Evolutionary conservation across 176 grass and related monocot genomes (phyloP).

Genomic region (Raddia distichophylla): DNA sequence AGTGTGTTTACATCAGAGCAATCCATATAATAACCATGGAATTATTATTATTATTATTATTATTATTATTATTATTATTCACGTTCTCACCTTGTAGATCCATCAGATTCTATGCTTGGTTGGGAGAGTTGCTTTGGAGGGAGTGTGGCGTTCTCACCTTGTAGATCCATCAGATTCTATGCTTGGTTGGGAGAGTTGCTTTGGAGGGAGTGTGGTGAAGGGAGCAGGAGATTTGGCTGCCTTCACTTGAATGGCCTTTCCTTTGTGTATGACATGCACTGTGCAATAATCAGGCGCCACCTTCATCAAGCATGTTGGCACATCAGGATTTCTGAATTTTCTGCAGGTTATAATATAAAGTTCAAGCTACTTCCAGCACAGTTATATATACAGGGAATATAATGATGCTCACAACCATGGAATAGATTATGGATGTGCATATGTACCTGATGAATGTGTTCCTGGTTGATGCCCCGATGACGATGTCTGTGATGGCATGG

Average conservation of each 20-base stretch:
- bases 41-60: no score
- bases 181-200: slow-evolving; percentile 44
- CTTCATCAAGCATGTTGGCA: slow-evolving; percentile 85
- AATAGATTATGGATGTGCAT: slow-evolving; percentile 4
- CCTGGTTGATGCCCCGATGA: slow-evolving; percentile 65
- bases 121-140: slow-evolving; percentile 54
- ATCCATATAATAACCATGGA: no score
- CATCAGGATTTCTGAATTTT: slow-evolving; percentile 80
- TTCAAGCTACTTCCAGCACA: slow-evolving; percentile 43
- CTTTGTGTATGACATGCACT: slow-evolving; percentile 87
- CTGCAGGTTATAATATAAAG: slow-evolving; percentile 46
- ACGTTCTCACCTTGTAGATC: slow-evolving; percentile 62
- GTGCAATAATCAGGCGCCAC: slow-evolving; percentile 77
- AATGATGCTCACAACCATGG: slow-evolving; percentile 37
- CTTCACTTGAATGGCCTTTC: slow-evolving; percentile 68
- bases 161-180: slow-evolving; percentile 52
- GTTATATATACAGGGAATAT: slow-evolving; percentile 37
- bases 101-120: slow-evolving; percentile 56
- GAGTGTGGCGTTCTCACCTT: slow-evolving; percentile 54
- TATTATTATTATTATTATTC: no score
- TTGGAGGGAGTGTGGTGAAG: slow-evolving; percentile 55
- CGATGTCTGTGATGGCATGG: slow-evolving; percentile 60
- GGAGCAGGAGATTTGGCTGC: slow-evolving; percentile 58
- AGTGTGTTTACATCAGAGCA: no score
- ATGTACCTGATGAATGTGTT: slow-evolving; percentile 67